Evolutionary conservation across 176 grass and related monocot species (phyloP), one percentile per base, ranked within the genome.

Genomic region (Lolium multiflorum): DNA sequence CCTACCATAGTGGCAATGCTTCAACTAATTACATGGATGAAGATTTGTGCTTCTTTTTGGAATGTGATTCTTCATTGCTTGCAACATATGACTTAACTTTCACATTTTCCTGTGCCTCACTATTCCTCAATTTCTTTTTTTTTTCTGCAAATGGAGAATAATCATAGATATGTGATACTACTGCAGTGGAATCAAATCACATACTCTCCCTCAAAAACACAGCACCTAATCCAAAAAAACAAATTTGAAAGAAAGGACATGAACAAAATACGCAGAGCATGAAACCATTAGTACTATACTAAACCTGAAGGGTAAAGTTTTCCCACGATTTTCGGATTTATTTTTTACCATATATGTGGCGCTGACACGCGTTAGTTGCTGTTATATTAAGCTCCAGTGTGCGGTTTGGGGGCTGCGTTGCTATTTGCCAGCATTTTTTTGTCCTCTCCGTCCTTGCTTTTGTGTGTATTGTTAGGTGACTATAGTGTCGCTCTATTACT

Each of bases 61-160:
- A 77, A 20, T 20, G 88, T 55, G 82, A 25, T 70, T 81, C 75
- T 83, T 90, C 93, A 50, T 91, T 81, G 86, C 86, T 88, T 22
- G 82, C 96, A 20, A 98, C 76, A 65, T 92, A 96, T 38, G 90
- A 94, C 85, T 98, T 92, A 18, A 87, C 87, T 84, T 51, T 92
- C 31, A 98, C 71, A 83, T 92, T 89, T 78, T 72, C 88, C 16
- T 86, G 70, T 9, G 86, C 90, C 80, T 88, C 81, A 17, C 56
- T 85, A 66, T 82, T 94, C 86, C 85, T 95, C 14, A 94, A 95
- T 80, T 92, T 88, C 78, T 95, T 98, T 9, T 70, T 79, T 95
- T 98, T 79, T 92, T 91, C 96, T 98, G 91, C 86, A 95, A 79
- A 79, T 69, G 63, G 46, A 80, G 10, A 7, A 59, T 15, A 67